phyloP scores from a whole-genome alignment of 129 eudicot species.

The Artemisia tridentata region DNA sequence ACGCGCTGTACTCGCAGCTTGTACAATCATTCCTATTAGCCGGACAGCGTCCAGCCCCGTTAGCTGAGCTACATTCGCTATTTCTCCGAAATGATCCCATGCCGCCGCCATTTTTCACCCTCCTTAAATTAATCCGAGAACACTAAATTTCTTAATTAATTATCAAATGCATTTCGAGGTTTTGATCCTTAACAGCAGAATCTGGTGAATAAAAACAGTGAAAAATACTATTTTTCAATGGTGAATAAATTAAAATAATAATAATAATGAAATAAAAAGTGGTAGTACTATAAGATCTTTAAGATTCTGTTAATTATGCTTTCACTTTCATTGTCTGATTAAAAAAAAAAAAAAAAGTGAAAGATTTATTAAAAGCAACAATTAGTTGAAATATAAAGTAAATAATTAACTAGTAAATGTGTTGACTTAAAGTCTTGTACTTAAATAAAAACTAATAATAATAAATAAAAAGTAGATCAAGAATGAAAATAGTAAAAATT shows the following conservation, averaged over 20 bases:
- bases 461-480: conserved; percentile 16
- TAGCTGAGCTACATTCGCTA: conserved; percentile 80
- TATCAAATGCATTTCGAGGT: conserved; percentile 16
- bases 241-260: not conserved
- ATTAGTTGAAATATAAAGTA: not conserved
- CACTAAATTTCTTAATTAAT: conserved; percentile 11
- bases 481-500: not conserved
- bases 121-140: not conserved
- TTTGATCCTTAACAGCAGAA: conserved; percentile 31
- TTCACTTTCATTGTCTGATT: conserved; percentile 35
- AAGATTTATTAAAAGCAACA: conserved; percentile 27
- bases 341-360: not conserved
- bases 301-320: conserved; percentile 25
- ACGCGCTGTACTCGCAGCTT: conserved; percentile 85
- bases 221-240: not conserved
- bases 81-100: conserved; percentile 83
- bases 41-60: conserved; percentile 75
- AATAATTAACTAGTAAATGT: not conserved
- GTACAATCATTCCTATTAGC: conserved; percentile 79
- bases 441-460: not conserved
- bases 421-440: conserved; percentile 21
- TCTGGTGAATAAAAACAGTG: conserved; percentile 18
- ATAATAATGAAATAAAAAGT: not conserved
- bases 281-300: conserved; percentile 20
- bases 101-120: conserved; percentile 43